A percentile compares a stretch with the other conserved stretches of the same genome.
Evolutionary conservation across 352 stramenopile genomes (phyloP).

Genomic region (Globisporangium middletonii): DNA sequence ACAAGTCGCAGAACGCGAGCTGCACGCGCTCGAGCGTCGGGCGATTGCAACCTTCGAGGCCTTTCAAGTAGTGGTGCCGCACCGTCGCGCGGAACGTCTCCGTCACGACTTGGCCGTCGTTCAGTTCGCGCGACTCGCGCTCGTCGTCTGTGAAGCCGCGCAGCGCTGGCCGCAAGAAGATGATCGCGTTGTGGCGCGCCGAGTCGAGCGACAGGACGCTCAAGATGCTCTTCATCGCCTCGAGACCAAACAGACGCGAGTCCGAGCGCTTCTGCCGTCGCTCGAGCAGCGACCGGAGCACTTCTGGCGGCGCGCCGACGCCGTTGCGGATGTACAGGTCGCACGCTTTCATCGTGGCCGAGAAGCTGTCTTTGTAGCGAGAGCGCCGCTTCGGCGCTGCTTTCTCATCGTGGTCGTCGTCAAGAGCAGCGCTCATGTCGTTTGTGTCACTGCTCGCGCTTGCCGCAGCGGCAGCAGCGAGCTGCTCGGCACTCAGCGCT

Average conservation of each 20-base stretch:
- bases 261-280: slow-evolving; percentile 65
- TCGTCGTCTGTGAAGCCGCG: slow-evolving; percentile 83
- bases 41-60: slow-evolving; percentile 75
- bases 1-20: slow-evolving; percentile 69
- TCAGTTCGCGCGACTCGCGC: slow-evolving; percentile 71
- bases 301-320: slow-evolving; percentile 70
- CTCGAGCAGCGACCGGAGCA: slow-evolving; percentile 65
- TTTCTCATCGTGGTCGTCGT: slow-evolving; percentile 20
- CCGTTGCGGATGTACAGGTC: slow-evolving; percentile 85
- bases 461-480: background rate
- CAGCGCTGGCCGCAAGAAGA: slow-evolving; percentile 82
- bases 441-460: too few species aligned
- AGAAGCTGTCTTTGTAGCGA: slow-evolving; percentile 61
- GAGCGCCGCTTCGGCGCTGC: slow-evolving; percentile 20
- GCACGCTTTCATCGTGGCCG: slow-evolving; percentile 79
- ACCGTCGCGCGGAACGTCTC: slow-evolving; percentile 83
- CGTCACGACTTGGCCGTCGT: slow-evolving; percentile 67
- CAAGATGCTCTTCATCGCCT: slow-evolving; percentile 78
- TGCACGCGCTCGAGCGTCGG: slow-evolving; percentile 53
- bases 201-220: slow-evolving; percentile 70
- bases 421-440: background rate
- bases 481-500: background rate
- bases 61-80: slow-evolving; percentile 83
- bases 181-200: slow-evolving; percentile 62
- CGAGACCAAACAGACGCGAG: slow-evolving; percentile 69